These are phyloP conservation scores for Pinus tabuliformis DNA, from an alignment of 75 land plant genomes.

Conservation along the genomic window DNA sequence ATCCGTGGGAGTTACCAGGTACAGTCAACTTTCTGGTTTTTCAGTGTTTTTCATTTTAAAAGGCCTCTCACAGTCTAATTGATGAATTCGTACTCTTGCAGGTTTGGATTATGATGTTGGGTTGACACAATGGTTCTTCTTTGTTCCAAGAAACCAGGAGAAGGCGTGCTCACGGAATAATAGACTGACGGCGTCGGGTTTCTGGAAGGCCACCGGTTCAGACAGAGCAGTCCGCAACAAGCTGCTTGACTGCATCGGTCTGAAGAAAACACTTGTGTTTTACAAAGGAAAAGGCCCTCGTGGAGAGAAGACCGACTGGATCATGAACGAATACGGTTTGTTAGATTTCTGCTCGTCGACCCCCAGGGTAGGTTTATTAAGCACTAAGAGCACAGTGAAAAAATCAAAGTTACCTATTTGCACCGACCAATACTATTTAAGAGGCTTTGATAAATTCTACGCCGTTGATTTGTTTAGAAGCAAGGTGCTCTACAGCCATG, in stretches of 20 bases:
- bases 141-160: not conserved
- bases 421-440: no score
- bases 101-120: not conserved
- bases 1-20: constrained; percentile 21
- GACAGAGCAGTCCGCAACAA: constrained; percentile 34
- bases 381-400: no score
- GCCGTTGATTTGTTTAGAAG: no score
- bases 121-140: not conserved
- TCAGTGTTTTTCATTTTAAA: not conserved
- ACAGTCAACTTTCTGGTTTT: not conserved
- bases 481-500: no score
- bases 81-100: no score
- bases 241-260: constrained; percentile 29
- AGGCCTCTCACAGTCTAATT: no score
- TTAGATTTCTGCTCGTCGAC: not conserved
- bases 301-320: constrained; percentile 62
- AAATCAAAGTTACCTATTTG: no score
- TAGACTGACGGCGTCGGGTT: constrained; percentile 45
- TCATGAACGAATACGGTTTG: constrained; percentile 53
- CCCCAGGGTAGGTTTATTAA: not conserved
- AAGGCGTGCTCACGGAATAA: constrained; percentile 49
- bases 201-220: constrained; percentile 79
- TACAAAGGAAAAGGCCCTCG: constrained; percentile 53
- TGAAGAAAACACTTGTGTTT: constrained; percentile 64
- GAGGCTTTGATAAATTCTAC: no score